phyloP scores from a whole-genome alignment of 352 stramenopile species.

The Peronospora farinosa region DNA sequence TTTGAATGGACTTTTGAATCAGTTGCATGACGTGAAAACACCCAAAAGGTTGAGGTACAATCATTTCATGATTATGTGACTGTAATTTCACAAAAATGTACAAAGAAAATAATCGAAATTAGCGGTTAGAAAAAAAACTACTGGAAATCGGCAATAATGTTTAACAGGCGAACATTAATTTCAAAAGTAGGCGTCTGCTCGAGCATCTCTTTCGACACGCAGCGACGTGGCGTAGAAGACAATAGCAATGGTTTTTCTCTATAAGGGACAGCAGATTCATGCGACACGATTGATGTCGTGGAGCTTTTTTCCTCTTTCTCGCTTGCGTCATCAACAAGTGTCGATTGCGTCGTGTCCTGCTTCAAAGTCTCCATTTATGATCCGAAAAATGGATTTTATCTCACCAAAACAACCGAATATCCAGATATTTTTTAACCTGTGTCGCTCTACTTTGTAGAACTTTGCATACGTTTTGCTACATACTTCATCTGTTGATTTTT shows the following conservation, averaged over 20 bases:
- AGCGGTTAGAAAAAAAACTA: constrained; percentile 1
- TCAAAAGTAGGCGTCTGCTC: constrained; percentile 65
- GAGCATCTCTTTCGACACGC: constrained; percentile 60
- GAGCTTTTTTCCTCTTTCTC: constrained; percentile 23
- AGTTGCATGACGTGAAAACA: constrained; percentile 80
- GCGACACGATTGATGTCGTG: constrained; percentile 4
- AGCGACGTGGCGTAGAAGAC: constrained; percentile 29
- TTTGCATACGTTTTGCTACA: background rate
- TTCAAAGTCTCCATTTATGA: constrained; percentile 6
- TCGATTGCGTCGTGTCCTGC: constrained; percentile 5
- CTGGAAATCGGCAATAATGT: background rate
- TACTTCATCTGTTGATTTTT: background rate
- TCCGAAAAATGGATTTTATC: background rate
- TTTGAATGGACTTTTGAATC: constrained; percentile 73
- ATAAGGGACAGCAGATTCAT: background rate
- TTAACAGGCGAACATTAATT: constrained; percentile 34
- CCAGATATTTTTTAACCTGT: background rate
- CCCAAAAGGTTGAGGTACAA: constrained; percentile 46
- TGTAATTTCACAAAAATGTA: constrained; percentile 5
- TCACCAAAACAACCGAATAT: background rate
- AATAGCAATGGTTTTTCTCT: constrained; percentile 35
- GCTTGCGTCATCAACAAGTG: constrained; percentile 9
- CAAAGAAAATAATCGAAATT: background rate
- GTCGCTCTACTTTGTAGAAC: background rate
- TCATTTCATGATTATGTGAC: constrained; percentile 55